phyloP scores from a whole-genome alignment of 2,329 filamentous ascomycete genomes.

The Scortechinia acanthostroma region DNA sequence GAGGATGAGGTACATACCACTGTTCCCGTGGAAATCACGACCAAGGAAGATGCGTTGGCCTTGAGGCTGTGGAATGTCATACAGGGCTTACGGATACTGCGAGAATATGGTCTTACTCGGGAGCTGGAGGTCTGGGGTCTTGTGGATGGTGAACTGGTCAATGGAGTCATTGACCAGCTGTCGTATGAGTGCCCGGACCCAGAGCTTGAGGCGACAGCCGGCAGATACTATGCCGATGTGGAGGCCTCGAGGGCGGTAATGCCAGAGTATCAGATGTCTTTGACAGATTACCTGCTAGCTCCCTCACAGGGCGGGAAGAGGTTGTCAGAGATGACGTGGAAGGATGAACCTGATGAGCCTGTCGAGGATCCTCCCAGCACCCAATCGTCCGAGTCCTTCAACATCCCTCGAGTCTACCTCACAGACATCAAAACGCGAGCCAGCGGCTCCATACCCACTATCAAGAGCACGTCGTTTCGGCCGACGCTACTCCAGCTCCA shows the following conservation, averaged over 20 bases:
- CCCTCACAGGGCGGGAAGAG: background rate
- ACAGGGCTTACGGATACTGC: slow-evolving; percentile 51
- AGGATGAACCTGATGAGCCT: background rate
- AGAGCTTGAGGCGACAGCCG: slow-evolving; percentile 32
- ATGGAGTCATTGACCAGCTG: slow-evolving; percentile 65
- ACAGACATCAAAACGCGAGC: background rate
- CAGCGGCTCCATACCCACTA: background rate
- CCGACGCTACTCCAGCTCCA: background rate
- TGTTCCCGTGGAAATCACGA: slow-evolving; percentile 49
- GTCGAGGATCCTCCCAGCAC: background rate
- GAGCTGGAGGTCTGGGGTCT: slow-evolving; percentile 60
- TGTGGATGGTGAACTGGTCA: slow-evolving; percentile 59
- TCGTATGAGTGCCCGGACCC: slow-evolving; percentile 55
- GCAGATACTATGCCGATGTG: background rate
- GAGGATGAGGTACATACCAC: slow-evolving; percentile 63
- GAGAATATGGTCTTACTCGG: slow-evolving; percentile 40
- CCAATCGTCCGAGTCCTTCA: background rate
- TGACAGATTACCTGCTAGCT: background rate
- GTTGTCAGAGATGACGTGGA: background rate
- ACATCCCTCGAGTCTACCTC: background rate
- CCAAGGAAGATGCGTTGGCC: slow-evolving; percentile 60
- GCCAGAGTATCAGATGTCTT: slow-evolving; percentile 2
- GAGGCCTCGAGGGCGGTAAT: background rate
- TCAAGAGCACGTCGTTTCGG: background rate
- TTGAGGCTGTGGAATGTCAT: slow-evolving; percentile 67